Evolutionary conservation across 2,329 filamentous ascomycete genomes (phyloP).

Genomic region (Alternaria infectoria): DNA sequence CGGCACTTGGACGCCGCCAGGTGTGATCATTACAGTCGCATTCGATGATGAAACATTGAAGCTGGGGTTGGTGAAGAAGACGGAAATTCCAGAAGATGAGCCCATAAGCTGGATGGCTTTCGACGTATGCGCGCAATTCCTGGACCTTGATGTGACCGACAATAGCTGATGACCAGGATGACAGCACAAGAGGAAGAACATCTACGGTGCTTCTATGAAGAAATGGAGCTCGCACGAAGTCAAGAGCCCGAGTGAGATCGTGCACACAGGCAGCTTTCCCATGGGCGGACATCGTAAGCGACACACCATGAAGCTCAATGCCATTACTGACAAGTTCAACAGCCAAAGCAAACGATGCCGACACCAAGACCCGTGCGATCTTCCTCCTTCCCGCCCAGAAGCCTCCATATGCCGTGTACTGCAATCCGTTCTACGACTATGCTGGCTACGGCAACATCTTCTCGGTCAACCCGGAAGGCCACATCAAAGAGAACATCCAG

Average conservation of each 20-base stretch:
- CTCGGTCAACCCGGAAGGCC: constrained; percentile 62
- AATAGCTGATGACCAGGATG: constrained; percentile 18
- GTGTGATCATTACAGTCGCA: constrained; percentile 86
- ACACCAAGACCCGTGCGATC: constrained; percentile 86
- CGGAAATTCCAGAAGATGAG: constrained; percentile 80
- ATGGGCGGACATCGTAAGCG: constrained; percentile 76
- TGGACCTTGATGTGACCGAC: background rate
- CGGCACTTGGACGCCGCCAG: constrained; percentile 88
- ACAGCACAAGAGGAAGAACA: constrained; percentile 79
- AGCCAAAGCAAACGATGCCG: constrained; percentile 71
- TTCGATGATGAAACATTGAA: constrained; percentile 84
- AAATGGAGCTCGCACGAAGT: constrained; percentile 87
- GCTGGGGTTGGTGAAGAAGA: constrained; percentile 77
- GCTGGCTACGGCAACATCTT: constrained; percentile 84
- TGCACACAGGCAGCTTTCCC: constrained; percentile 73
- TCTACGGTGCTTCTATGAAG: constrained; percentile 92
- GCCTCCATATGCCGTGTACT: constrained; percentile 82
- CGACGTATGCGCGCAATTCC: constrained; percentile 63
- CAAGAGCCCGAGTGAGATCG: constrained; percentile 75
- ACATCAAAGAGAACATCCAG: constrained; percentile 69
- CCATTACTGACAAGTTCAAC: constrained; percentile 11
- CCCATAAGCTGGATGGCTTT: constrained; percentile 96
- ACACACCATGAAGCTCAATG: no score
- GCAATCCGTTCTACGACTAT: constrained; percentile 88
- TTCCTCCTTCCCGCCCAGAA: constrained; percentile 82